phyloP scores from a whole-genome alignment of 2,329 filamentous ascomycete species.

The Neurospora crassa region DNA sequence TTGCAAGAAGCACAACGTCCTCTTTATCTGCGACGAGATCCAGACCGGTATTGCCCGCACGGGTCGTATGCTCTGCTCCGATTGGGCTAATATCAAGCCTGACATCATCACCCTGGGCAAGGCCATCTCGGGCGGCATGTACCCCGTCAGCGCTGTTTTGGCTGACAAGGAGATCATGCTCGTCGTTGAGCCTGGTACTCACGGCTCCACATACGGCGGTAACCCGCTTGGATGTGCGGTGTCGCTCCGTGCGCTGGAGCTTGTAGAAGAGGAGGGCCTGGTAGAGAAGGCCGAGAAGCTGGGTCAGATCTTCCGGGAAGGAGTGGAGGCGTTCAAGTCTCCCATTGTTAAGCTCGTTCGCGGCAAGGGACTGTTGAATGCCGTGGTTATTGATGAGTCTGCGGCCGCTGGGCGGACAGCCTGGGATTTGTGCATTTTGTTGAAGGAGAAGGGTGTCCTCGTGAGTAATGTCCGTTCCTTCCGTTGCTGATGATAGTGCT shows the following conservation, averaged over 20 bases:
- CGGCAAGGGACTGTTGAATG: conserved; percentile 90
- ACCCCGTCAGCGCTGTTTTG: conserved; percentile 92
- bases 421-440: conserved; percentile 92
- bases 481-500: conserved; percentile 7
- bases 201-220: conserved; percentile 96
- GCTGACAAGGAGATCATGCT: conserved; percentile 88
- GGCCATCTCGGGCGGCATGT: conserved; percentile 96
- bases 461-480: conserved; percentile 32
- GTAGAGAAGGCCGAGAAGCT: conserved; percentile 72
- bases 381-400: conserved; percentile 87
- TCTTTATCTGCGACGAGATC: conserved; percentile 96
- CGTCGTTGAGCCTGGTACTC: conserved; percentile 89
- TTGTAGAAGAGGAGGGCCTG: conserved; percentile 86
- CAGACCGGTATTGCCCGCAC: conserved; percentile 96
- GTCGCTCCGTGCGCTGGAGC: conserved; percentile 86
- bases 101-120: conserved; percentile 93
- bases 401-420: conserved; percentile 78
- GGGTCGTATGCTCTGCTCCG: conserved; percentile 83
- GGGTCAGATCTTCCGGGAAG: conserved; percentile 74
- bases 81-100: conserved; percentile 93
- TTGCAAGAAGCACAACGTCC: conserved; percentile 90
- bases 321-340: conserved; percentile 63
- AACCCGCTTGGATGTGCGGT: conserved; percentile 94
- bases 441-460: conserved; percentile 91
- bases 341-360: conserved; percentile 75